Conservation (phyloP, 257 asterid genomes). For the Nicotiana tabacum region DNA sequence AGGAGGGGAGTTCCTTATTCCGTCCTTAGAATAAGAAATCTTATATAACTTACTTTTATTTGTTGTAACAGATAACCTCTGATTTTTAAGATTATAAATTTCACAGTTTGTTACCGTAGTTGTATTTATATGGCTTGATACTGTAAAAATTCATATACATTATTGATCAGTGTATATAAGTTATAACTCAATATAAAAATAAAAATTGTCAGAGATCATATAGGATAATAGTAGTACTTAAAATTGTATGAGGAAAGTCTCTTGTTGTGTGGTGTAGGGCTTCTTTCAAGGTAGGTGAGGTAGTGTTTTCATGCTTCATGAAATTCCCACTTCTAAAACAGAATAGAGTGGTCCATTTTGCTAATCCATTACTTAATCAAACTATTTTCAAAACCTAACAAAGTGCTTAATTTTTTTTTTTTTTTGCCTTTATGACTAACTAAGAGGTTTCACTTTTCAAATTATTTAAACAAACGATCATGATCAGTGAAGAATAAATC, state of each 20-base stretch:
- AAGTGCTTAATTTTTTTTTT: conserved; percentile 1
- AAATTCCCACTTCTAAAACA: conserved; percentile 10
- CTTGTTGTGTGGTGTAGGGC: neutral
- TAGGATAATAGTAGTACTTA: neutral
- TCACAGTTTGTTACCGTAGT: too few species aligned
- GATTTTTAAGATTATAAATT: neutral
- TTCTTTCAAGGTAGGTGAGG: conserved; percentile 5
- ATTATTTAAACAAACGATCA: neutral
- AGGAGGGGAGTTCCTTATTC: neutral
- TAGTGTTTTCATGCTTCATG: conserved; percentile 6
- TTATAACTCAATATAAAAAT: too few species aligned
- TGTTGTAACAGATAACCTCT: too few species aligned
- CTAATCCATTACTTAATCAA: neutral
- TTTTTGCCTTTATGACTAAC: neutral
- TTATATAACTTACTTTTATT: neutral
- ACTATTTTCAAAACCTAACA: neutral
- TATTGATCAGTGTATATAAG: neutral
- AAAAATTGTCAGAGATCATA: too few species aligned
- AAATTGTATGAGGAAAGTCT: neutral
- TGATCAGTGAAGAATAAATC: conserved; percentile 5
- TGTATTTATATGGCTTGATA: neutral
- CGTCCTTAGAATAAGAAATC: neutral
- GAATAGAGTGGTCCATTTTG: conserved; percentile 16
- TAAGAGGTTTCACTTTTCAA: neutral
- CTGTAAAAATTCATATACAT: neutral